Evolutionary conservation across 768 basidiomycete species (phyloP).

Genomic region (Pleurotus salmoneostramineus): DNA sequence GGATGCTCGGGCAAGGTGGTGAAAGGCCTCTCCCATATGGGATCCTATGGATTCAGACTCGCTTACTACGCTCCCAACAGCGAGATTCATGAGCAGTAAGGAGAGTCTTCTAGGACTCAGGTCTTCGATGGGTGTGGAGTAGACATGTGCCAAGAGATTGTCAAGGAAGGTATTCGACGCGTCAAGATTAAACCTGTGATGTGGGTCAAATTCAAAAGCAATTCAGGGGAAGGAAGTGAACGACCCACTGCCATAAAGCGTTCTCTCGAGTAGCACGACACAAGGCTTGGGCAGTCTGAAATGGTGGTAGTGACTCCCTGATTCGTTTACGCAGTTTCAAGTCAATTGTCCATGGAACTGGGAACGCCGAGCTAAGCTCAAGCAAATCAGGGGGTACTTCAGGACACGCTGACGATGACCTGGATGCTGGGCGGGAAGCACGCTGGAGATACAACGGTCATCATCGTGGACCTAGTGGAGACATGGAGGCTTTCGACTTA

Average conservation of each 20-base stretch:
- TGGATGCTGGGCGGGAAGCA: constrained; percentile 7
- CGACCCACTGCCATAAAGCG: constrained; percentile 69
- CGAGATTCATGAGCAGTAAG: constrained; percentile 66
- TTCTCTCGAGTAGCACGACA: constrained; percentile 64
- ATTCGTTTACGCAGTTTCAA: constrained; percentile 61
- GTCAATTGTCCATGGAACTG: constrained; percentile 65
- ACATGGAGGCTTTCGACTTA: background rate
- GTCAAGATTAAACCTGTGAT: constrained; percentile 59
- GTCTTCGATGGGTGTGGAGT: constrained; percentile 53
- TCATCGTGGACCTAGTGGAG: background rate
- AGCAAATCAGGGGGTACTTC: constrained; percentile 45
- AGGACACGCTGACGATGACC: constrained; percentile 23
- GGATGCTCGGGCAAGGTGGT: constrained; percentile 62
- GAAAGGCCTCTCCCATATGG: constrained; percentile 60
- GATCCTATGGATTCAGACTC: constrained; percentile 51
- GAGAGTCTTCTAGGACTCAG: constrained; percentile 66
- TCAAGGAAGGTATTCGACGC: constrained; percentile 67
- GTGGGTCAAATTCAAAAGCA: constrained; percentile 9
- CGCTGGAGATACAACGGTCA: background rate
- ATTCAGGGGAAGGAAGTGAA: constrained; percentile 7
- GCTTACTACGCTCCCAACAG: constrained; percentile 69
- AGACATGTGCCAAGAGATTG: constrained; percentile 66
- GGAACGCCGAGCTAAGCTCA: constrained; percentile 63
- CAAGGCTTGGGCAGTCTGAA: constrained; percentile 51
- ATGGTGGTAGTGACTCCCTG: constrained; percentile 57